Conservation (phyloP, 192 early-diverging fungal genomes). For the Spizellomyces punctatus region DNA sequence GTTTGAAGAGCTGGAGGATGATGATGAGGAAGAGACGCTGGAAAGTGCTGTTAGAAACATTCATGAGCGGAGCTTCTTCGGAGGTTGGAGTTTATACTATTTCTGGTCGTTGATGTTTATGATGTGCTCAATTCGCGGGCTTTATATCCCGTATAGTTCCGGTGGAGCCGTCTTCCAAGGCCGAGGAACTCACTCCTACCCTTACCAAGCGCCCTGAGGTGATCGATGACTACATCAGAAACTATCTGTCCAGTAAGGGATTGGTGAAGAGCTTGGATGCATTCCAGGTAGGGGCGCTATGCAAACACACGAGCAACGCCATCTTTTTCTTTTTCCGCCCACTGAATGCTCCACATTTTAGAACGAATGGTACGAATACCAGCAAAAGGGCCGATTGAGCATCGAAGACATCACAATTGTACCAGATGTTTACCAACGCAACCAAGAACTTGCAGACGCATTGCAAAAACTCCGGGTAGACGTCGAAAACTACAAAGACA, state of each 20-base stretch:
- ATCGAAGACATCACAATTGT: conserved; percentile 51
- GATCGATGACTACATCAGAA: conserved; percentile 62
- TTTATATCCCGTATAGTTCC: conserved; percentile 1
- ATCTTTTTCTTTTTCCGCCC: not conserved
- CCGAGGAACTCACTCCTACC: conserved; percentile 31
- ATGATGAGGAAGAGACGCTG: conserved; percentile 53
- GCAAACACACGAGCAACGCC: not conserved
- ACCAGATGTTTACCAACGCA: conserved; percentile 59
- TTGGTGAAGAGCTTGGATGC: conserved; percentile 54
- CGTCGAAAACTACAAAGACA: conserved; percentile 59
- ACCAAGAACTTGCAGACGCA: conserved; percentile 55
- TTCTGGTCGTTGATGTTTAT: not conserved
- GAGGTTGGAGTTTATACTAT: conserved; percentile 24
- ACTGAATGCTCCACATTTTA: conserved; percentile 1
- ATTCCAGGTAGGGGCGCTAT: conserved; percentile 46
- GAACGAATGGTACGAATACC: conserved; percentile 65
- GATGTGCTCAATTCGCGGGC: too few species aligned
- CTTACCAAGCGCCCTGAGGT: conserved; percentile 56
- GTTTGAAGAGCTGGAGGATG: conserved; percentile 49
- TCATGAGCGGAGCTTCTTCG: conserved; percentile 47
- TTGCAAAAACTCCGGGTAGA: conserved; percentile 50
- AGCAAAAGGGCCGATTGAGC: conserved; percentile 47
- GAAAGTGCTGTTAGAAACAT: conserved; percentile 52
- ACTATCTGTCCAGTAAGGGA: conserved; percentile 56
- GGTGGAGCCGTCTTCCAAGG: conserved; percentile 22